Evolutionary conservation across 2,329 filamentous ascomycete species (phyloP).

Genomic region (Fusarium staphyleae): DNA sequence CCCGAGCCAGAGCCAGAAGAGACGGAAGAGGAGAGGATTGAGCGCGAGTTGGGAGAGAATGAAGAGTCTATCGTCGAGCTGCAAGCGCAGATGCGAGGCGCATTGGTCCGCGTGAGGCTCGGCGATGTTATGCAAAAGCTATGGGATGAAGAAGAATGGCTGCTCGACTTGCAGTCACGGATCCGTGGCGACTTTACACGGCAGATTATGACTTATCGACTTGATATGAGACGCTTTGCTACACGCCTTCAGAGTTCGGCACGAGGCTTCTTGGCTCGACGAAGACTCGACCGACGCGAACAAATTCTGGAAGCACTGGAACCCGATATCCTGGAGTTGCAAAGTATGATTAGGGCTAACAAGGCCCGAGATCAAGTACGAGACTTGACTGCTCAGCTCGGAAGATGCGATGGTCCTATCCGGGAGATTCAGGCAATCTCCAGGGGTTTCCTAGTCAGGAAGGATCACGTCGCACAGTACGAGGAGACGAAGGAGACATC

Average conservation of each 20-base stretch:
- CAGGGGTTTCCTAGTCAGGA: constrained; percentile 71
- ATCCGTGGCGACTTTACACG: constrained; percentile 88
- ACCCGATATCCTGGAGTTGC: constrained; percentile 76
- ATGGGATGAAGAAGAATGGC: constrained; percentile 82
- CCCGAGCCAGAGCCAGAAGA: constrained; percentile 83
- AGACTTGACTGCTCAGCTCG: constrained; percentile 64
- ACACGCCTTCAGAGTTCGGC: constrained; percentile 79
- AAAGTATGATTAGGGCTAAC: constrained; percentile 78
- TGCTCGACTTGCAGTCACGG: constrained; percentile 84
- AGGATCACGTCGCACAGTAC: constrained; percentile 62
- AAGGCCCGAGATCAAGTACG: constrained; percentile 67
- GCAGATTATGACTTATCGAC: constrained; percentile 81
- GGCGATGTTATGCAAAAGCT: constrained; percentile 85
- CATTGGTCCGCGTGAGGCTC: constrained; percentile 76
- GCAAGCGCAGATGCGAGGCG: constrained; percentile 86
- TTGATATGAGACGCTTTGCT: constrained; percentile 84
- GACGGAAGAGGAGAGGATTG: constrained; percentile 87
- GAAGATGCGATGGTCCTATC: constrained; percentile 68
- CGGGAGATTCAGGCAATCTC: constrained; percentile 70
- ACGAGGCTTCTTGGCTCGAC: constrained; percentile 77
- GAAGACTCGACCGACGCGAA: constrained; percentile 66
- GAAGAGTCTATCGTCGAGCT: constrained; percentile 77
- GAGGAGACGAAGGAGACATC: constrained; percentile 60
- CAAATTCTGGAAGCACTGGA: constrained; percentile 74
- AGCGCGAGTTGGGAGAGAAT: constrained; percentile 81